Percentiles rank a stretch among this genome's conserved stretches.
phyloP scores from a whole-genome alignment of 129 eudicot genomes.

The Escallonia rubra region DNA sequence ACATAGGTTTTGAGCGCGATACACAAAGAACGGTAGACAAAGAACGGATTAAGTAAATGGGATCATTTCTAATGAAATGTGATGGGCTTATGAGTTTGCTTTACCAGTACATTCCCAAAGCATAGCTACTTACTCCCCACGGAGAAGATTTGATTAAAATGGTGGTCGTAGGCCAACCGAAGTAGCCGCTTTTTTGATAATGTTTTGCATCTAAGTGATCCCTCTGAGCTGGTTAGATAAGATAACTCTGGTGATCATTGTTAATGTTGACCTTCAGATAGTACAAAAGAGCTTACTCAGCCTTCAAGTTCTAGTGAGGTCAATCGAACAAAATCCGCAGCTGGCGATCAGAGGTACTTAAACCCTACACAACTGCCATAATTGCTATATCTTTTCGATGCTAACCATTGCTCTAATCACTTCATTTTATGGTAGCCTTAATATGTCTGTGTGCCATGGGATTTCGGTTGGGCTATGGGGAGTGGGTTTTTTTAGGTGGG shows the following conservation, averaged over 20 bases:
- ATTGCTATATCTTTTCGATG: conserved; percentile 10
- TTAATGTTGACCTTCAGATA: conserved; percentile 37
- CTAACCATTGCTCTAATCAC: neutral
- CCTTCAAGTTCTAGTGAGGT: conserved; percentile 34
- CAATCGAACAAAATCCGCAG: conserved; percentile 38
- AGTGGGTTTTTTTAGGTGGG: neutral
- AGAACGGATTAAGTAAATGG: no score
- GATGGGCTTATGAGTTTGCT: no score
- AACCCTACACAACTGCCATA: conserved; percentile 4
- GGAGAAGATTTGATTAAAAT: no score
- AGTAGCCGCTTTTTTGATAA: no score
- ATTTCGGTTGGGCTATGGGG: neutral
- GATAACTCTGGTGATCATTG: conserved; percentile 3
- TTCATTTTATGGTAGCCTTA: conserved; percentile 6
- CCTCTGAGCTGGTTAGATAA: neutral
- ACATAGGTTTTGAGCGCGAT: no score
- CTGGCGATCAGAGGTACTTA: conserved; percentile 53
- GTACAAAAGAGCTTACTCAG: conserved; percentile 49
- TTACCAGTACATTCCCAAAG: no score
- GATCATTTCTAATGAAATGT: no score
- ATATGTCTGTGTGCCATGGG: neutral
- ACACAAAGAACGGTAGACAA: no score
- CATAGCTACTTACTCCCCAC: no score
- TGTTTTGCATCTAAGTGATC: no score
- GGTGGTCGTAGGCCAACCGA: no score